Evolutionary conservation across 2,329 filamentous ascomycete genomes (phyloP).

Genomic region (Nigrospora osmanthi): DNA sequence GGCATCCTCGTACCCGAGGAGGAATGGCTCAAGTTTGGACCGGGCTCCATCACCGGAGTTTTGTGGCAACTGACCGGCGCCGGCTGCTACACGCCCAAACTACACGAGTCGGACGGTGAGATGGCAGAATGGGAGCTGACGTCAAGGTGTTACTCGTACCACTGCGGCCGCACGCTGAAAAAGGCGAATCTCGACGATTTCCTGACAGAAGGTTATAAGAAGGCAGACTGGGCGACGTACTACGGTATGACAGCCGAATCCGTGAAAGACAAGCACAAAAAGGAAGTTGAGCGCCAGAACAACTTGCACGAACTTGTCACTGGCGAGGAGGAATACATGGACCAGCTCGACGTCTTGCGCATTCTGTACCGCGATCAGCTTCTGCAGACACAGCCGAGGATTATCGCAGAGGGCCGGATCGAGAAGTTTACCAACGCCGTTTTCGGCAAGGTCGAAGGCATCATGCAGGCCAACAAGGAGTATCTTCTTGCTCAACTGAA

Average conservation of each 20-base stretch:
- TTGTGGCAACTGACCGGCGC: conserved; percentile 86
- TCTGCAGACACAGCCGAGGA: conserved; percentile 62
- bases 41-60: conserved; percentile 75
- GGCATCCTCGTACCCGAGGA: conserved; percentile 80
- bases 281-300: conserved; percentile 89
- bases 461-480: conserved; percentile 88
- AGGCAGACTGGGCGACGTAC: conserved; percentile 82
- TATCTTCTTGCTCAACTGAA: conserved; percentile 88
- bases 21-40: conserved; percentile 94
- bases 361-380: conserved; percentile 81
- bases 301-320: conserved; percentile 93
- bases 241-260: conserved; percentile 77
- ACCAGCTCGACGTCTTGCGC: conserved; percentile 77
- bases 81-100: conserved; percentile 81
- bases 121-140: conserved; percentile 39
- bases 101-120: conserved; percentile 56
- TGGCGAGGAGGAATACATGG: conserved; percentile 86
- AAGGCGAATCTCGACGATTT: conserved; percentile 83
- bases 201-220: conserved; percentile 58
- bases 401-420: conserved; percentile 72
- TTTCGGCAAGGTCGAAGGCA: conserved; percentile 83
- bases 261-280: conserved; percentile 63
- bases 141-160: conserved; percentile 84
- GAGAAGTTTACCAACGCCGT: conserved; percentile 76
- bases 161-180: conserved; percentile 89